Evolutionary conservation across 768 basidiomycete species (phyloP), one percentile per base, ranked within the genome.

Genomic region (Cystofilobasidium bisporidii): DNA sequence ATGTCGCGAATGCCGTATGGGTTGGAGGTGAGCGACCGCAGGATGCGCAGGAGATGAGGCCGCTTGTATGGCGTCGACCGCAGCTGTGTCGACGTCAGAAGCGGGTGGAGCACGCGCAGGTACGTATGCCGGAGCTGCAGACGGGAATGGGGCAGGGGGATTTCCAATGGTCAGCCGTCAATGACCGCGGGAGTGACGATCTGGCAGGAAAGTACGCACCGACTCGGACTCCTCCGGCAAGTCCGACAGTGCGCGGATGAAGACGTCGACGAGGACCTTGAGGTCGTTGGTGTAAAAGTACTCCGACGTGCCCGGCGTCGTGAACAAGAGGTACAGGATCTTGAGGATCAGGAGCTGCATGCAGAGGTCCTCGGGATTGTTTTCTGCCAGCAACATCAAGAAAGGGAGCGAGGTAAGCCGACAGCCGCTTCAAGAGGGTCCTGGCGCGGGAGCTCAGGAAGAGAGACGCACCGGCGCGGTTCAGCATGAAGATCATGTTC

Each of bases 211-310:
- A 38, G n/a, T 17, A 82, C 88, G 63, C 67, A 94, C 90, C 71
- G 91, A 88, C 79, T 97, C 92, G 68, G 86, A 87, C 40, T 96
- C 92, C 67, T 97, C 92, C 71, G 91, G 92, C 24, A 99, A 78
- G 75, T 99, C 87, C 18, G 84, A 83, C 59, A 99, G 79, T 75
- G 97, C 94, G 45, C 96, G 85, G n/a, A 99, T 81, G 73, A 99
- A 97, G 1, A 99, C 96, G 73, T 99, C 96, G 17, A 99, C 91
- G 18, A 99, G 81, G 4, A 99, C 96, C 72, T 90, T 84, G 38
- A 99, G 81, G 73, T 99, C 96, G 74, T 99, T 99, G 20, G 92
- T 97, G 78, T 96, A 99, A 74, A 99, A 98, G 76, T 91, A 98
- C 76, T 98, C 92, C 8, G 87, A 86, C 15, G 91, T 92, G 38